A percentile compares a stretch with the other conserved stretches of the same genome.
Conservation (phyloP, 768 basidiomycete species). For the Mycena indigotica region DNA sequence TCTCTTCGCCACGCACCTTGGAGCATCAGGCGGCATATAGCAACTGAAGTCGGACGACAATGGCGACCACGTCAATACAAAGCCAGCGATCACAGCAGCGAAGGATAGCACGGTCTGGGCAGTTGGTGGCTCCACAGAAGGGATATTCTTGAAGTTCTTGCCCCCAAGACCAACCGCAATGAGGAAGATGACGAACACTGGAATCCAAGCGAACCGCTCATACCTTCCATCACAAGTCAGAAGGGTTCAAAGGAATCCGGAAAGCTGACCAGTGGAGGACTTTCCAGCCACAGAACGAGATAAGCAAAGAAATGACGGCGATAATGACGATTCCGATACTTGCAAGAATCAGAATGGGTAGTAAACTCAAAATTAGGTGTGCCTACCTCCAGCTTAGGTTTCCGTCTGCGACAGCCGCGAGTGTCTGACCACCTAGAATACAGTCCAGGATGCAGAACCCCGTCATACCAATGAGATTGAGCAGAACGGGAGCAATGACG, state of each 20-base stretch:
- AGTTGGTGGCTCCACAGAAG: slow-evolving; percentile 55
- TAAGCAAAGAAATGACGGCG: slow-evolving; percentile 63
- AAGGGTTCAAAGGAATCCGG: background rate
- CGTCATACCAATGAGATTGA: slow-evolving; percentile 64
- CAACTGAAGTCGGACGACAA: slow-evolving; percentile 75
- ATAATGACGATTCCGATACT: slow-evolving; percentile 86
- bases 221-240: slow-evolving; percentile 45
- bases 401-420: slow-evolving; percentile 43
- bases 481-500: slow-evolving; percentile 56
- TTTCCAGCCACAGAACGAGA: slow-evolving; percentile 61
- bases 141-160: slow-evolving; percentile 58
- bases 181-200: slow-evolving; percentile 71
- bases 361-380: background rate
- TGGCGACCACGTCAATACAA: slow-evolving; percentile 62
- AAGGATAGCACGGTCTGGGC: slow-evolving; percentile 61
- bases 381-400: slow-evolving; percentile 48
- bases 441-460: slow-evolving; percentile 75
- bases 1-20: no score
- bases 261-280: slow-evolving; percentile 45
- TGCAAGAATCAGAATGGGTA: background rate
- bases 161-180: slow-evolving; percentile 75
- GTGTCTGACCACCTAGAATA: slow-evolving; percentile 66
- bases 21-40: slow-evolving; percentile 61
- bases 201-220: slow-evolving; percentile 76
- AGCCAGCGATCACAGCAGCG: slow-evolving; percentile 71